These are phyloP conservation scores for Symbiotaphrina buchneri DNA, from an alignment of 495 filamentous ascomycete species.

Conservation along the genomic window DNA sequence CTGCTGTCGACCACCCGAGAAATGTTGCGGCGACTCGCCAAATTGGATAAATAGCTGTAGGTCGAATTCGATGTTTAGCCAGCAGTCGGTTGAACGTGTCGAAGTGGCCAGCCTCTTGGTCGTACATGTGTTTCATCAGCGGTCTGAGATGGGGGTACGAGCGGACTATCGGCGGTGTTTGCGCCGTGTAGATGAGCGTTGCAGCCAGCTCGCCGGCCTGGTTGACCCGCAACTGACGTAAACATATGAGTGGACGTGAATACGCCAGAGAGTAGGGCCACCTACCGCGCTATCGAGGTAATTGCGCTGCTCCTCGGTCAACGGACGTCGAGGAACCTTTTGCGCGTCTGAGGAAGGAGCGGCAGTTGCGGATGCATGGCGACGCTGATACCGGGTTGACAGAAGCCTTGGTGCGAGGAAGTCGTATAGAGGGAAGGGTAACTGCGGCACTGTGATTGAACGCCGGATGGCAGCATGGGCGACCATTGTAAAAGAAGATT, in stretches of 20 bases:
- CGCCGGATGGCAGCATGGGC: neutral
- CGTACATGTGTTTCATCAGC: slow-evolving; percentile 94
- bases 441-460: neutral
- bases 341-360: slow-evolving; percentile 2
- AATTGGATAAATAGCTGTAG: slow-evolving; percentile 80
- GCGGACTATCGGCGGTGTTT: slow-evolving; percentile 44
- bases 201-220: slow-evolving; percentile 80
- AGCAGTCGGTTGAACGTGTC: slow-evolving; percentile 65
- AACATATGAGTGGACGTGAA: too few relatives aligned
- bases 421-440: slow-evolving; percentile 5
- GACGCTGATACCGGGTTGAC: slow-evolving; percentile 7
- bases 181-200: slow-evolving; percentile 64
- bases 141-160: slow-evolving; percentile 68
- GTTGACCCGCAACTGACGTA: slow-evolving; percentile 60
- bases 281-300: slow-evolving; percentile 59
- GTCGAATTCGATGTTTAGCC: slow-evolving; percentile 73
- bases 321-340: slow-evolving; percentile 35
- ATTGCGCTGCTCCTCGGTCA: slow-evolving; percentile 44
- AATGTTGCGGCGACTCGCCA: slow-evolving; percentile 72
- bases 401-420: slow-evolving; percentile 14
- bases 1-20: slow-evolving; percentile 70
- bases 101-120: slow-evolving; percentile 81
- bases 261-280: neutral
- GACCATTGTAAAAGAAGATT: neutral
- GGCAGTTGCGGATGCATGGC: too few relatives aligned